Conservation (phyloP, 2,329 filamentous ascomycete species). For the Ophiostoma pallidulum region DNA sequence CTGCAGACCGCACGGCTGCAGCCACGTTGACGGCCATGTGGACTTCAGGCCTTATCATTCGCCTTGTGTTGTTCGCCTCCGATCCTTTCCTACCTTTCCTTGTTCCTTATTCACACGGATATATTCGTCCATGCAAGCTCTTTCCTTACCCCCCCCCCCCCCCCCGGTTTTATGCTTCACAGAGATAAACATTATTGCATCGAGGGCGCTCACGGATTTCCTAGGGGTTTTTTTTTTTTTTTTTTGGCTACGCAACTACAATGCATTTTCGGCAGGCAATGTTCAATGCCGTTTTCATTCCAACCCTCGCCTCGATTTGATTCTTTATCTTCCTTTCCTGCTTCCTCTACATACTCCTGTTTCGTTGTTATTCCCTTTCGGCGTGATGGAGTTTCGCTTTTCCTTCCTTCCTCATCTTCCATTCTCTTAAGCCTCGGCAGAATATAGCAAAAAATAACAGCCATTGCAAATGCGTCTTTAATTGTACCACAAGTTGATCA, state of each 20-base stretch:
- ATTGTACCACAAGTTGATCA: too few species aligned
- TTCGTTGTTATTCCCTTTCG: not conserved
- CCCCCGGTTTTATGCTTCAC: not conserved
- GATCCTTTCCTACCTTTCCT: not conserved
- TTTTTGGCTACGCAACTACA: not conserved
- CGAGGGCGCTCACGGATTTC: conserved; percentile 10
- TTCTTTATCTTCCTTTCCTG: not conserved
- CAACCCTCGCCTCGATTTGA: too few species aligned
- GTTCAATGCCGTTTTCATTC: conserved; percentile 2
- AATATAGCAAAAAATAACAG: too few species aligned
- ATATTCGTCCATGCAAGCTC: not conserved
- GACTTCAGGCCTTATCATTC: too few species aligned
- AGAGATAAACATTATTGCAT: conserved; percentile 9
- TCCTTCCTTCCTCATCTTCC: too few species aligned
- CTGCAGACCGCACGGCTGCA: not conserved
- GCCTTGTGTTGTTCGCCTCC: too few species aligned
- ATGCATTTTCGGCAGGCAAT: conserved; percentile 1
- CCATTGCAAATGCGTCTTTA: too few species aligned
- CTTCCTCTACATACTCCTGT: conserved; percentile 1
- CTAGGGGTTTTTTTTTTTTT: not conserved
- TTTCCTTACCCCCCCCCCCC: not conserved
- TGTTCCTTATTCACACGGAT: not conserved
- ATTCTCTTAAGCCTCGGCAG: too few species aligned
- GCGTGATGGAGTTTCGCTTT: too few species aligned
- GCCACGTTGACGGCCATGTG: too few species aligned